Evolutionary conservation across 257 asterid species (phyloP), one percentile per base, ranked within the genome.

Genomic region (Asclepias syriaca): DNA sequence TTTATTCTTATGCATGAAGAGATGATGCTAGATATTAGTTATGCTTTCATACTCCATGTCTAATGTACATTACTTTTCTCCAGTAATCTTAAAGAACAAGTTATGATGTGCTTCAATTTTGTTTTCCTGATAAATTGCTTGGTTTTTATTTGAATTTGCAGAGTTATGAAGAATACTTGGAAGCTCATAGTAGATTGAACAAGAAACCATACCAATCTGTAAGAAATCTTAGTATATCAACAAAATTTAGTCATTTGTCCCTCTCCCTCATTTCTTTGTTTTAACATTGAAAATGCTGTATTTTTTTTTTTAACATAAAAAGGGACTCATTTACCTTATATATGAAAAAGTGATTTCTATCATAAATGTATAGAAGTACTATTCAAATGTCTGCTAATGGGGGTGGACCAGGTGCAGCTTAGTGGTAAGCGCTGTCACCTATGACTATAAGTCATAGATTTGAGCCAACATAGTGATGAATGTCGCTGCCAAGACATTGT

Each of bases 101-200:
- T n/a, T 65, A 49, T 50, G 53, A 72, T 70, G 43, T 27, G 68
- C 34, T 53, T 60, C 71, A 46, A 45, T 59, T 60, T 29, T 70
- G 56, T 74, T 56, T 24, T 78, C 76, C 81, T 87, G 74, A 66
- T 73, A 73, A 55, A 71, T 66, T 75, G 68, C 74, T 58, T 48
- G 70, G 2, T 74, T 70, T 11, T n/a, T 55, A 37, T 84, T 49
- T 73, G 63, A 46, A 78, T 45, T 71, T 82, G 89, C 89, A 93
- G 98, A 89, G 94, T 27, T 93, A 93, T 88, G 98, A 93, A 84
- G 97, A 93, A 77, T 93, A 93, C 77, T 80, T 91, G 73, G 98
- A 91, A 80, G 97, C 96, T 73, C 90, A 88, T 81, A 79, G 81
- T 77, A 86, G 82, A 81, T 79, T 84, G 75, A 71, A 75, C 83